Evolutionary conservation across 129 eudicot species (phyloP).

Genomic region (Arctium lappa): DNA sequence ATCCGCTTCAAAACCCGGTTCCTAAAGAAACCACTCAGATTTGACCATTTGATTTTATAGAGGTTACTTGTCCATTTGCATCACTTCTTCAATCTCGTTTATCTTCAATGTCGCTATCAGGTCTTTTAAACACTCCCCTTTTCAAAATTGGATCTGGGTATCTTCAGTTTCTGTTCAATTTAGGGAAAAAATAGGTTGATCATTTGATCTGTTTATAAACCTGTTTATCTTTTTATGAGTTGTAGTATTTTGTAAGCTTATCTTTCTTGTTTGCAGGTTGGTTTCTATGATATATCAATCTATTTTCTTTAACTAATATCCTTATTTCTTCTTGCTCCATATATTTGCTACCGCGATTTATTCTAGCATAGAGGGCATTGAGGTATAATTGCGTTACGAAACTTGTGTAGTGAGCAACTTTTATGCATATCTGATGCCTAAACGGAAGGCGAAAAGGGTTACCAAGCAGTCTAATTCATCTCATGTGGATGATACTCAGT

Average conservation of each 20-base stretch:
- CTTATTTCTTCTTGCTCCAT: not conserved
- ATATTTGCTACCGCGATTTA: not conserved
- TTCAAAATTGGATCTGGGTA: conserved; percentile 4
- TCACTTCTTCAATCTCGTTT: not conserved
- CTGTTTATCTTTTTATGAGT: not conserved
- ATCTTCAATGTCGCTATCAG: not conserved
- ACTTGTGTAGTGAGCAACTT: conserved; percentile 21
- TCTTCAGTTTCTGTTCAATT: conserved; percentile 4
- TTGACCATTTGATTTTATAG: conserved; percentile 1
- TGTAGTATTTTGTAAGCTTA: not conserved
- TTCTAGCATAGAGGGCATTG: not conserved
- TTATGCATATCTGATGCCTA: conserved; percentile 37
- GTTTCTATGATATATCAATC: not conserved
- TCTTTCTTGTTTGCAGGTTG: conserved; percentile 1
- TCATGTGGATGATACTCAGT: conserved; percentile 16
- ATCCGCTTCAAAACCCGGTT: not conserved
- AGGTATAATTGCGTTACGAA: not conserved
- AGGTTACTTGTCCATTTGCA: not conserved
- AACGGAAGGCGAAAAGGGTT: conserved; percentile 35
- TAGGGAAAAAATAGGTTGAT: not conserved
- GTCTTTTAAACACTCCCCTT: too few relatives aligned
- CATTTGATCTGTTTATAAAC: not conserved
- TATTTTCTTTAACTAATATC: not conserved
- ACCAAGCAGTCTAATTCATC: conserved; percentile 30
- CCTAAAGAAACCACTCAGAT: not conserved